Evolutionary conservation across 2,329 filamentous ascomycete genomes (phyloP).

Genomic region (Gremmenia infestans): DNA sequence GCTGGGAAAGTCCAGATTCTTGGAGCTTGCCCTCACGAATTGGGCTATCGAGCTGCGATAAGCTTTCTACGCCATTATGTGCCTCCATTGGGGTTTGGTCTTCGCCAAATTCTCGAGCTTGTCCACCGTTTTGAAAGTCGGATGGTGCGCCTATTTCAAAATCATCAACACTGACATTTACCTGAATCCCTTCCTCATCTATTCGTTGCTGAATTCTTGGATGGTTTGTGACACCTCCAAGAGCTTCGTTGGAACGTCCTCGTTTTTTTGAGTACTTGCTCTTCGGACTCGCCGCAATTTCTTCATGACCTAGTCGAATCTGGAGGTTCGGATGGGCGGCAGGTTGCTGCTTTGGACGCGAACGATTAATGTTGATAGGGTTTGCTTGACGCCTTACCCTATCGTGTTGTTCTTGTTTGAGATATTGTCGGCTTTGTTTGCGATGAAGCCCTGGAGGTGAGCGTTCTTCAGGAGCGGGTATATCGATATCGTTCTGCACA

Average conservation of each 20-base stretch:
- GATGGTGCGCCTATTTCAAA: background rate
- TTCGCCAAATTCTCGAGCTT: background rate
- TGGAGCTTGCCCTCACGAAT: background rate
- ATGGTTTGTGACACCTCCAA: background rate
- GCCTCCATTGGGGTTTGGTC: background rate
- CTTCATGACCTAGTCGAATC: background rate
- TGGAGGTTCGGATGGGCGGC: background rate
- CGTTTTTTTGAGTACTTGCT: slow-evolving; percentile 2
- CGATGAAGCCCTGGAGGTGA: slow-evolving; percentile 1
- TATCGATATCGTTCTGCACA: background rate
- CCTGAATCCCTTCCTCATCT: background rate
- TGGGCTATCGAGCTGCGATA: background rate
- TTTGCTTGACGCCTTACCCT: background rate
- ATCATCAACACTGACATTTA: background rate
- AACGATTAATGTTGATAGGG: background rate
- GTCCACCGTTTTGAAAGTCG: background rate
- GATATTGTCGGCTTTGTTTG: background rate
- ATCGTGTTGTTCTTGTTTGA: background rate
- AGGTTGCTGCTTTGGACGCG: background rate
- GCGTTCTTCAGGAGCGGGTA: background rate
- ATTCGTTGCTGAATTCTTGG: background rate
- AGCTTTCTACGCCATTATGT: background rate
- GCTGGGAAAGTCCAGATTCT: background rate
- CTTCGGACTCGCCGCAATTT: background rate
- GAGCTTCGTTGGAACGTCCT: background rate